Evolutionary conservation across 257 asterid genomes (phyloP), one percentile per base, ranked within the genome.

Genomic region (Eucommia ulmoides): DNA sequence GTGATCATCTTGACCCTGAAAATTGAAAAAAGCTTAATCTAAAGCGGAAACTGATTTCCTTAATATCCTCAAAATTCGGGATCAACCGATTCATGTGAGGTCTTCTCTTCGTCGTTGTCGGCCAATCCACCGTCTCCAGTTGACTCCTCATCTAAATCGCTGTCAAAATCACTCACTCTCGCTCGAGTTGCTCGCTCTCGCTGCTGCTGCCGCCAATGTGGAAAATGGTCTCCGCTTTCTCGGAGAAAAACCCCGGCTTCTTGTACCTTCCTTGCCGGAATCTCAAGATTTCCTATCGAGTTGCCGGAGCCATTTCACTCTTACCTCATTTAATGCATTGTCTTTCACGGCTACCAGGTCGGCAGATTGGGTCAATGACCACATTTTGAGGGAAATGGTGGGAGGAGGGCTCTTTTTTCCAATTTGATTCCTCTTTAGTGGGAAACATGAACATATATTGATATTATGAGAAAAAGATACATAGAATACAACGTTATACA

Each of bases 101-200:
- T 50, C 69, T 82, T 89, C 25, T 85, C 97, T 0, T 89, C 98
- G 51, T 89, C 98, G 51, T 94, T 82, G 61, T 85, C 96, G 45
- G 65, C 97, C 80, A 82, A 54, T 61, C 86, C 95, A 46, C 78
- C 97, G 57, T 86, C 94, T 3, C 84, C 96, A 6, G 81, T 74
- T 20, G 95, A 88, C 53, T 78, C 89, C 52, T 72, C 93, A 24
- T 64, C 95, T n/a, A n/a, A n/a, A 33, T 81, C 95, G 35, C 93
- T 86, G 23, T 55, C 88, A 17, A 91, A 82, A 26, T 75, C 87
- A 59, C n/a, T n/a, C n/a, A n/a, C 94, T 79, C 59, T 70, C 87
- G 21, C 88, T 79, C 45, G 94, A 93, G 66, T 88, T 80, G 61
- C n/a, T n/a, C n/a, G n/a, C n/a, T n/a, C n/a, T n/a, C n/a, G n/a